Conservation (phyloP, 1,284 basidiomycete species). For the Puccinia coronata region DNA sequence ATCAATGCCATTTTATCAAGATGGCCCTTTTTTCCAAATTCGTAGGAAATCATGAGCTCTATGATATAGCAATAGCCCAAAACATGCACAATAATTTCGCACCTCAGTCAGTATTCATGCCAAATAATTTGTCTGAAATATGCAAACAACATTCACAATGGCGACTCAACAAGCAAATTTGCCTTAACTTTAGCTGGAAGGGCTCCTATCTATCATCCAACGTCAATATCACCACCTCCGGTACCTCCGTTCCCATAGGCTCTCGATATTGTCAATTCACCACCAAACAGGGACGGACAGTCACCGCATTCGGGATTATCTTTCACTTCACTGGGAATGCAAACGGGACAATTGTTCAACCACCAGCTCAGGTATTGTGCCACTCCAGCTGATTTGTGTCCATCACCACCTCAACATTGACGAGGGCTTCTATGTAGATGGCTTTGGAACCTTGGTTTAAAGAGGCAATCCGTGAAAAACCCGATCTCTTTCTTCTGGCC, state of each 20-base stretch:
- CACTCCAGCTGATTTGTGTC: conserved; percentile 61
- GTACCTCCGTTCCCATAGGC: conserved; percentile 61
- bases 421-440: conserved; percentile 8
- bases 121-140: not conserved
- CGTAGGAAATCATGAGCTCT: conserved; percentile 57
- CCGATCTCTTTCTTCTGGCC: conserved; percentile 76
- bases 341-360: conserved; percentile 64
- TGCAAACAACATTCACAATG: not conserved
- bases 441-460: conserved; percentile 65
- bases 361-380: conserved; percentile 63
- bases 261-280: conserved; percentile 70
- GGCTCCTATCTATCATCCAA: conserved; percentile 81
- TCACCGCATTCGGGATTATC: conserved; percentile 77
- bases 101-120: conserved; percentile 50
- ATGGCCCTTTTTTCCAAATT: conserved; percentile 8
- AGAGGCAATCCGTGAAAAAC: conserved; percentile 74
- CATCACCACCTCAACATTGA: not conserved
- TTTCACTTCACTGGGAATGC: conserved; percentile 71
- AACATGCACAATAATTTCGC: conserved; percentile 52
- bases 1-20: not conserved
- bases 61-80: conserved; percentile 50
- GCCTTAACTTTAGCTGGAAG: conserved; percentile 58
- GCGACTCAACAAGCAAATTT: not conserved
- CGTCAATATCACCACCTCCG: conserved; percentile 73
- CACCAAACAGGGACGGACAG: conserved; percentile 69